phyloP scores from a whole-genome alignment of 257 asterid genomes.

The Lavandula angustifolia region DNA sequence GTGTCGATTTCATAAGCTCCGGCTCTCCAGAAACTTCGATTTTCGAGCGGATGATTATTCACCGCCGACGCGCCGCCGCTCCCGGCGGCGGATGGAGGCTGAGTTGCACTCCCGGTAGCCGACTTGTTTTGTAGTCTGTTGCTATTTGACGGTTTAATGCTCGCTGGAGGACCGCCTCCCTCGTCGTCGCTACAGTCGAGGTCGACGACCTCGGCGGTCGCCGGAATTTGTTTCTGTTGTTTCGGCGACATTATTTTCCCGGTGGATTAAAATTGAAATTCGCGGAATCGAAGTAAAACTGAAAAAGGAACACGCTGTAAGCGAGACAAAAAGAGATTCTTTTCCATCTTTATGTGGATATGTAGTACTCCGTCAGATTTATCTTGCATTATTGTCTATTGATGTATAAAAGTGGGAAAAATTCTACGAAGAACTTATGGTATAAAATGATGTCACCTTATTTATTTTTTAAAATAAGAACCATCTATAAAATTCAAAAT shows the following conservation, averaged over 20 bases:
- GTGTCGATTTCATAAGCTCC: conserved; percentile 67
- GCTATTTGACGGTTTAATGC: conserved; percentile 19
- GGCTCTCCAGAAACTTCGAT: conserved; percentile 95
- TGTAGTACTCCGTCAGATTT: too few relatives aligned
- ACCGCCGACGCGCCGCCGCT: conserved; percentile 30
- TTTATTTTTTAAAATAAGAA: too few relatives aligned
- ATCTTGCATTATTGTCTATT: too few relatives aligned
- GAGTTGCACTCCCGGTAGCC: conserved; percentile 34
- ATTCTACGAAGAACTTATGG: too few relatives aligned
- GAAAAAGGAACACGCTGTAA: too few relatives aligned
- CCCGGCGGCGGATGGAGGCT: conserved; percentile 16
- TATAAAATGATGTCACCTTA: too few relatives aligned
- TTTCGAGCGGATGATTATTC: conserved; percentile 44
- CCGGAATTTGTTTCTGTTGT: conserved; percentile 37
- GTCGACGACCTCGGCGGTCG: conserved; percentile 53
- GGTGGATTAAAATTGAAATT: not conserved
- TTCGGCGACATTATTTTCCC: conserved; percentile 44
- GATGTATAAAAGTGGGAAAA: too few relatives aligned
- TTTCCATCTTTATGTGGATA: too few relatives aligned
- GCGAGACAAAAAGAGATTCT: too few relatives aligned
- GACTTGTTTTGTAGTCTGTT: conserved; percentile 33
- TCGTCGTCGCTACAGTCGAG: conserved; percentile 83
- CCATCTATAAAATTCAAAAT: too few relatives aligned
- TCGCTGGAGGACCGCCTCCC: conserved; percentile 27
- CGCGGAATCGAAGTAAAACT: not conserved